A percentile compares a stretch with the other conserved stretches of the same genome.
Conservation (phyloP, 768 basidiomycete genomes). For the Lactarius hatsudake region DNA sequence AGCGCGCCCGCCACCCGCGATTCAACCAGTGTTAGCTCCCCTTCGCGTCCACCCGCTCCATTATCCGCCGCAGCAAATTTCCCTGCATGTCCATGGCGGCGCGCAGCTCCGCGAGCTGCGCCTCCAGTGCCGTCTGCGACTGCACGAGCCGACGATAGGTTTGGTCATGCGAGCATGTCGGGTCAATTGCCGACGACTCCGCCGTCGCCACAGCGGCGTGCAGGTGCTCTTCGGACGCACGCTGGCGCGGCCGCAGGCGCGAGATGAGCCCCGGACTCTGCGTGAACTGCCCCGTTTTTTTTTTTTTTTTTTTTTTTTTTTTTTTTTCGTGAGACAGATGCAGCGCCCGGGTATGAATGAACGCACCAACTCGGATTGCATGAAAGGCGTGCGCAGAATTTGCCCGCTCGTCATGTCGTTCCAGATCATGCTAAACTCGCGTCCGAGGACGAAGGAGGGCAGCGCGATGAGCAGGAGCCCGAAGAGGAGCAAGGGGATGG, state of each 20-base stretch:
- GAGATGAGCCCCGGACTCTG: slow-evolving; percentile 10
- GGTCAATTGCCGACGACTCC: background rate
- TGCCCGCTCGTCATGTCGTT: slow-evolving; percentile 60
- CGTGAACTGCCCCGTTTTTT: background rate
- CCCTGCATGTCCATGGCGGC: slow-evolving; percentile 58
- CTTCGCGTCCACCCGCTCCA: slow-evolving; percentile 21
- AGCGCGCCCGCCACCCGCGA: background rate
- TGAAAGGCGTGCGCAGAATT: background rate
- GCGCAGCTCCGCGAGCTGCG: slow-evolving; percentile 59
- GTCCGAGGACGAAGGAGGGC: slow-evolving; percentile 86
- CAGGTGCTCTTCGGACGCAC: background rate
- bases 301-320: too few species aligned
- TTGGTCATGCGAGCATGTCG: slow-evolving; percentile 39
- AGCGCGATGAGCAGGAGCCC: slow-evolving; percentile 87
- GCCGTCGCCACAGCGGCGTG: background rate
- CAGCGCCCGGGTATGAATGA: background rate
- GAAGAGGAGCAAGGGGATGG: slow-evolving; percentile 82
- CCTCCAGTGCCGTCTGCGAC: slow-evolving; percentile 63
- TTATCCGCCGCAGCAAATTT: slow-evolving; percentile 42
- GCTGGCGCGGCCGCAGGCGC: background rate
- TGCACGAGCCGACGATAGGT: slow-evolving; percentile 60
- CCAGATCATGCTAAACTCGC: slow-evolving; percentile 91
- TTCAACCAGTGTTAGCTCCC: slow-evolving; percentile 12
- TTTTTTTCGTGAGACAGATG: background rate
- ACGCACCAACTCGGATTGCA: slow-evolving; percentile 6